phyloP scores from a whole-genome alignment of 2,329 filamentous ascomycete genomes.

The Aspergillus costaricaensis region DNA sequence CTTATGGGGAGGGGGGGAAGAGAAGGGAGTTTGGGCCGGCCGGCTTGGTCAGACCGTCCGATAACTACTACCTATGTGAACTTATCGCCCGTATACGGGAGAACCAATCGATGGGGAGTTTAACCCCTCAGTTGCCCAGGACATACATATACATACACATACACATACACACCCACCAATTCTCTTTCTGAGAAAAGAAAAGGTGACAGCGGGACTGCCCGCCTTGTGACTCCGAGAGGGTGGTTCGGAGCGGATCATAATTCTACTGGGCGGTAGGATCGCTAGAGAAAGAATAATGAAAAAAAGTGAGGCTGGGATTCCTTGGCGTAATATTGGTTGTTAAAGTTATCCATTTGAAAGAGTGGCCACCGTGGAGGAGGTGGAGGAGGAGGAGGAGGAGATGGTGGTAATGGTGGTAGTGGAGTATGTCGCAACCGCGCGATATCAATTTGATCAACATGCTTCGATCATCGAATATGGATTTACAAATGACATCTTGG shows the following conservation, averaged over 20 bases:
- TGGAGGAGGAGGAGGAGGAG: no score
- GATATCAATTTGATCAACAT: neutral
- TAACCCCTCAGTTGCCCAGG: no score
- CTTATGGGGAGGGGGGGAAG: neutral
- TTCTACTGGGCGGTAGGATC: slow-evolving; percentile 12
- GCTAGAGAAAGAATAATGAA: neutral
- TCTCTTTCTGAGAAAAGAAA: no score
- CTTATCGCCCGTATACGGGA: neutral
- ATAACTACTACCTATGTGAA: neutral
- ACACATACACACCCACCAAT: no score
- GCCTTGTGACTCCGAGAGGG: slow-evolving; percentile 12
- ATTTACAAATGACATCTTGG: neutral
- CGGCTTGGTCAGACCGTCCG: neutral
- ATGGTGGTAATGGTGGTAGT: no score
- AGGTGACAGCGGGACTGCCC: slow-evolving; percentile 19
- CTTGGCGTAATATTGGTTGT: neutral
- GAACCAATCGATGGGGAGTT: neutral
- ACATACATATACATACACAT: no score
- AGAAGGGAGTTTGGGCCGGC: no score
- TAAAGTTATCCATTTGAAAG: neutral
- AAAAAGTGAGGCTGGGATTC: slow-evolving; percentile 13
- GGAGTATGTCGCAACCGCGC: neutral
- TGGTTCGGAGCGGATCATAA: slow-evolving; percentile 17
- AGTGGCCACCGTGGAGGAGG: no score
- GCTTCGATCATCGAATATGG: neutral